Percentiles rank a stretch among this genome's conserved stretches.
Conservation (phyloP, 192 early-diverging fungal genomes). For the Rhizophagus clarus region DNA sequence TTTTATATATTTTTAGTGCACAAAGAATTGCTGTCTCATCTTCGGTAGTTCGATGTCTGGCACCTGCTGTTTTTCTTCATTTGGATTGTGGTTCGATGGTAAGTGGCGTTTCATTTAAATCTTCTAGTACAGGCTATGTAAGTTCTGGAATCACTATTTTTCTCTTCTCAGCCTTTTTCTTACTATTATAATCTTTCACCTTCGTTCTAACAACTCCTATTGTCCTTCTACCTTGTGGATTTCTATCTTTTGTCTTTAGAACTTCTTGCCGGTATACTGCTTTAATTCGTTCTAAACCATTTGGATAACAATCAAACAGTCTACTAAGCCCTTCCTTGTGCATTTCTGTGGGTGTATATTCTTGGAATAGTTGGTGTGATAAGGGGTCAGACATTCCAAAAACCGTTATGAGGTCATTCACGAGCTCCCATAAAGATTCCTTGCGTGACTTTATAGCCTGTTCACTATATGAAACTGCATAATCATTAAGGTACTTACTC, state of each 20-base stretch:
- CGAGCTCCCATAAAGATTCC: background rate
- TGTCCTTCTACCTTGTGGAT: too few species aligned
- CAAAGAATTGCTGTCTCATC: too few species aligned
- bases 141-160: too few species aligned
- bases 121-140: too few species aligned
- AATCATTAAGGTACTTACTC: background rate
- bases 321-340: background rate
- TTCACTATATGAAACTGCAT: background rate
- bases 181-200: too few species aligned
- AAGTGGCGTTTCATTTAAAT: too few species aligned
- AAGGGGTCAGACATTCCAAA: background rate
- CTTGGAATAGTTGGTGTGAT: background rate
- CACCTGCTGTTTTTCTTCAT: too few species aligned
- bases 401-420: background rate
- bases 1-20: too few species aligned
- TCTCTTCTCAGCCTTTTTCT: too few species aligned
- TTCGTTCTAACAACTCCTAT: too few species aligned
- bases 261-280: background rate
- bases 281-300: background rate
- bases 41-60: too few species aligned
- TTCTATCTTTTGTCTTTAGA: background rate
- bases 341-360: background rate
- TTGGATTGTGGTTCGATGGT: too few species aligned
- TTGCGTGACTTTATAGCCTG: background rate
- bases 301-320: background rate